Evolutionary conservation across 2,329 filamentous ascomycete genomes (phyloP), one percentile per base, ranked within the genome.

Genomic region (Fusarium udum): DNA sequence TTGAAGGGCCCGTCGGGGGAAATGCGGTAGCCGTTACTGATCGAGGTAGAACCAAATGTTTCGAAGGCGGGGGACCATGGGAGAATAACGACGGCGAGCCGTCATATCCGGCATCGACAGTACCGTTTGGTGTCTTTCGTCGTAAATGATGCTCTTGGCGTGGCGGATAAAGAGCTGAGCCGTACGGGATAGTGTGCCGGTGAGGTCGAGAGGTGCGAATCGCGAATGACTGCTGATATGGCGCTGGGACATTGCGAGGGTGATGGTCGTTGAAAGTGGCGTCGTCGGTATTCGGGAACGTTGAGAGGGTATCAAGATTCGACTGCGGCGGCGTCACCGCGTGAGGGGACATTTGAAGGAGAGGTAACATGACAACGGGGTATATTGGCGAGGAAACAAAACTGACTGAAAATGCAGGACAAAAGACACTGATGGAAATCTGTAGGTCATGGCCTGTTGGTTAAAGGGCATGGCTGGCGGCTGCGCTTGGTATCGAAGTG

Each of bases 71-170:
- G 11, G 92, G 92, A 42, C 93, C 92, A 40, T 91, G 90, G 15
- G 88, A 90, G 76, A 92, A 90, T 78, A 94, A 92, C 28, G 91
- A 87, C 4, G 92, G 91, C 10, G 93, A 93, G 37, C 93, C 94
- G 86, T 98, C 95, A 79, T 97, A 98, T 16, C 94, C 95, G 61
- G 93, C 94, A 73, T 95, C 92, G 69, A 98, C 88, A 42, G 95
- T 97, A n/a, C 95, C 96, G 78, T 92, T 95, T 9, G 95, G 96
- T 14, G 95, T 98, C 82, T 98, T 98, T 74, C 95, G 90, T 74
- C 95, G 91, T 64, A 98, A 86, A 76, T 94, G 93, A 81, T 97
- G 91, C 81, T 97, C 94, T 61, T 82, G 80, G 62, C 82, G 81
- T 68, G 76, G 68, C 43, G 78, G 65, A 73, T 79, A 76, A 68